A percentile compares a stretch with the other conserved stretches of the same genome.
These are phyloP conservation scores for Candida silvatica DNA, from an alignment of 805 yeast genomes.

Conservation along the genomic window DNA sequence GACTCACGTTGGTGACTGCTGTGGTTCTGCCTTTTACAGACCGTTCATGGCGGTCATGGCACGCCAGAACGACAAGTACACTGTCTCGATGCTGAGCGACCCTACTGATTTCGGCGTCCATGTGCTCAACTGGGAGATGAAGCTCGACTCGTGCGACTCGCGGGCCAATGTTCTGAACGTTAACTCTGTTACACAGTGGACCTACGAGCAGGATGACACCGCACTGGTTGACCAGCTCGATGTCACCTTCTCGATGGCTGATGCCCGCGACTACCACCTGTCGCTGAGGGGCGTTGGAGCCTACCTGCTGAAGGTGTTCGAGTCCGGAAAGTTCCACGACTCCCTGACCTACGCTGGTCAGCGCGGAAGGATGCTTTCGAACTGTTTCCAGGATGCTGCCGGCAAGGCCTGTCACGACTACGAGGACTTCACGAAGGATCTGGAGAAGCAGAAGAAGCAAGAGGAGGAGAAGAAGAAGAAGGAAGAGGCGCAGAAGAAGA, in stretches of 20 bases:
- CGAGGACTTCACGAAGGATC: background rate
- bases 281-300: conserved; percentile 28
- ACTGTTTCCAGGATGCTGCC: too few species aligned
- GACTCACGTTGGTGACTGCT: conserved; percentile 31
- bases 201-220: conserved; percentile 10
- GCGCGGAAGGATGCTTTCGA: background rate
- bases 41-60: conserved; percentile 27
- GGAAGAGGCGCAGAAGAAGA: too few species aligned
- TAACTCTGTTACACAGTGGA: conserved; percentile 28
- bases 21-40: conserved; percentile 31
- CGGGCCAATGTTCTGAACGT: conserved; percentile 26
- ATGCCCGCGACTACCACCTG: conserved; percentile 25
- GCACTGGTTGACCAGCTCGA: conserved; percentile 26
- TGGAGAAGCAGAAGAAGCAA: background rate
- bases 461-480: background rate
- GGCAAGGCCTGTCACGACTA: too few species aligned
- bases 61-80: conserved; percentile 13
- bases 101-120: conserved; percentile 25
- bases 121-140: conserved; percentile 23
- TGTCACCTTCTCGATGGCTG: conserved; percentile 30
- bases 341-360: background rate
- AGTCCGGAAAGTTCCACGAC: background rate
- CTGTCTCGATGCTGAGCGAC: conserved; percentile 9
- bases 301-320: conserved; percentile 26
- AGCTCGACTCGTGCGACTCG: conserved; percentile 2